Evolutionary conservation across 352 stramenopile genomes (phyloP).

Genomic region (Phytophthora meadii): DNA sequence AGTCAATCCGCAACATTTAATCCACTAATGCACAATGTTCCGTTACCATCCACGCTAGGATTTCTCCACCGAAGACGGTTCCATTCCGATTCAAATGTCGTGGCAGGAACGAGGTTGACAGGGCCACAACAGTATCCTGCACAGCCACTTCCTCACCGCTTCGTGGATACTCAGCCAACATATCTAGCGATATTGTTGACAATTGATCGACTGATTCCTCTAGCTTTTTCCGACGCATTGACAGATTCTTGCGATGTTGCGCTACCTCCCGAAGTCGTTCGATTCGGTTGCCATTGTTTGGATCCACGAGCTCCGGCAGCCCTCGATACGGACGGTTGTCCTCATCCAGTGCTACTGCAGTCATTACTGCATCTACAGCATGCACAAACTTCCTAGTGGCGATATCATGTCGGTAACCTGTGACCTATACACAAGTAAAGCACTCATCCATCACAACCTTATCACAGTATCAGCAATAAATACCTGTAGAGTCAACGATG

Average conservation of each 20-base stretch:
- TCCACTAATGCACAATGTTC: too few relatives aligned
- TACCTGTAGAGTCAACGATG: slow-evolving; percentile 41
- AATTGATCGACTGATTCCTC: slow-evolving; percentile 50
- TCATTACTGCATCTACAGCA: slow-evolving; percentile 55
- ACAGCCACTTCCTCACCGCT: not conserved
- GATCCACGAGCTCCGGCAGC: slow-evolving; percentile 44
- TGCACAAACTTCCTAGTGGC: slow-evolving; percentile 38
- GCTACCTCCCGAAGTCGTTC: slow-evolving; percentile 38
- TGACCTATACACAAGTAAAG: slow-evolving; percentile 22
- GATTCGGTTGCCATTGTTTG: slow-evolving; percentile 33
- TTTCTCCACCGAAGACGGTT: slow-evolving; percentile 74
- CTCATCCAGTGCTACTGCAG: slow-evolving; percentile 54
- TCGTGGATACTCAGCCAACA: too few relatives aligned
- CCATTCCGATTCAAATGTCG: slow-evolving; percentile 82
- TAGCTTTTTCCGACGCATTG: slow-evolving; percentile 33
- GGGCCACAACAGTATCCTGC: not conserved
- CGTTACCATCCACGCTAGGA: slow-evolving; percentile 60
- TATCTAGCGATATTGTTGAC: not conserved
- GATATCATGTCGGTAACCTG: slow-evolving; percentile 45
- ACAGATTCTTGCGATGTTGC: slow-evolving; percentile 41
- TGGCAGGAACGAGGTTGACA: slow-evolving; percentile 21
- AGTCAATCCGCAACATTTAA: too few relatives aligned
- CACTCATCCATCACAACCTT: too few relatives aligned
- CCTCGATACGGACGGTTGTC: slow-evolving; percentile 37
- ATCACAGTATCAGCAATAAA: too few relatives aligned